Evolutionary conservation across 176 grass and related monocot genomes (phyloP).

Genomic region (Musa beccarii): DNA sequence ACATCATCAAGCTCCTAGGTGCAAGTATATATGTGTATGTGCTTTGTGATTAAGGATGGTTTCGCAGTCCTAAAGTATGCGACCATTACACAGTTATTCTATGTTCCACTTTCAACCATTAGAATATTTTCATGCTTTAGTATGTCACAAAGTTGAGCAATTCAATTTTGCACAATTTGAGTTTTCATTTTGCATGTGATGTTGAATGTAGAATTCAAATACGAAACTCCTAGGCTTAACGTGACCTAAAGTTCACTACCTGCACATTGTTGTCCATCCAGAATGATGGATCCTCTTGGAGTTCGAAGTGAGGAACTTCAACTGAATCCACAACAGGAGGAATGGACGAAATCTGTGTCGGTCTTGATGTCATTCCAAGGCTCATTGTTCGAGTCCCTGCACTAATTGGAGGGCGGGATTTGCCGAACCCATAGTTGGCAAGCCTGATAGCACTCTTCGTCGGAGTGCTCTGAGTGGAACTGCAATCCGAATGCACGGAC

Average conservation of each 20-base stretch:
- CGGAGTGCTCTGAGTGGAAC: slow-evolving; percentile 63
- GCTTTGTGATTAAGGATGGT: background rate
- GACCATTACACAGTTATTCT: background rate
- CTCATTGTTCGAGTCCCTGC: slow-evolving; percentile 22
- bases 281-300: slow-evolving; percentile 78
- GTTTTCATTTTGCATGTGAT: background rate
- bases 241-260: slow-evolving; percentile 20
- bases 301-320: slow-evolving; percentile 68
- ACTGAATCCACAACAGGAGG: slow-evolving; percentile 37
- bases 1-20: too few relatives aligned
- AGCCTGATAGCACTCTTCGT: slow-evolving; percentile 68
- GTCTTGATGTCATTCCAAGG: slow-evolving; percentile 26
- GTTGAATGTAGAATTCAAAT: background rate
- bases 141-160: background rate
- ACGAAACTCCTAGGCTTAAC: background rate
- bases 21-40: too few relatives aligned
- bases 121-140: background rate
- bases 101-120: background rate
- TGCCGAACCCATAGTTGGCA: slow-evolving; percentile 33
- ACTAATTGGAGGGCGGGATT: slow-evolving; percentile 39
- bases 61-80: background rate
- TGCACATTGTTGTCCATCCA: slow-evolving; percentile 96
- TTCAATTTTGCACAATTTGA: background rate
- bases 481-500: slow-evolving; percentile 37
- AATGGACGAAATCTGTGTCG: slow-evolving; percentile 17